Percentiles rank a stretch among this genome's conserved stretches.
These are phyloP conservation scores for Juglanconis oblonga DNA, from an alignment of 2,329 filamentous ascomycete species.

Conservation along the genomic window DNA sequence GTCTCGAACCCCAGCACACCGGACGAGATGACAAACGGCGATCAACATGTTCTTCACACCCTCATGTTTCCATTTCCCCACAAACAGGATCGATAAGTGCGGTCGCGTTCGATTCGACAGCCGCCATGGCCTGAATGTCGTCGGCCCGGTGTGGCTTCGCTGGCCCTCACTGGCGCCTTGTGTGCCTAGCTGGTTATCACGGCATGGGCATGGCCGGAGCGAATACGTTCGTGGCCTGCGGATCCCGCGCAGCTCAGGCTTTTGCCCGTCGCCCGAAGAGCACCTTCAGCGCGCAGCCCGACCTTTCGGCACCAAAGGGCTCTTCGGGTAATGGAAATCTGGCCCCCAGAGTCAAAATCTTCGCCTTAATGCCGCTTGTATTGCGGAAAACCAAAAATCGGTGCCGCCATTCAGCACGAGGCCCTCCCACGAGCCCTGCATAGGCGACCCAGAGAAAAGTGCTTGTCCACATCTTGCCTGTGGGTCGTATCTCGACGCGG, in stretches of 20 bases:
- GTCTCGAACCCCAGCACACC: background rate
- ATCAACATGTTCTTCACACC: background rate
- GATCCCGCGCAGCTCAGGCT: no score
- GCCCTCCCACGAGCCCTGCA: background rate
- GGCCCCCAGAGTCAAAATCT: background rate
- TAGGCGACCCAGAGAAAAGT: conserved; percentile 1
- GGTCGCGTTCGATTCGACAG: background rate
- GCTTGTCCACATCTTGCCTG: background rate
- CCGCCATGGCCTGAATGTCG: conserved; percentile 3
- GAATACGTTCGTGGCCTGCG: no score
- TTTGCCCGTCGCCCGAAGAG: no score
- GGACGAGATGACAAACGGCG: background rate
- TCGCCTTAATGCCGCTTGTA: background rate
- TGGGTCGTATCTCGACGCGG: conserved; percentile 18
- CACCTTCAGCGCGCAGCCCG: no score
- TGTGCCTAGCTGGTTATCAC: background rate
- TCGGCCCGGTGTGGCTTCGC: background rate
- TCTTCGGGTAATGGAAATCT: background rate
- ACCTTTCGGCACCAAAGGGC: no score
- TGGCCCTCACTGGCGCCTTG: background rate
- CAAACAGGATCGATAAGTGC: background rate
- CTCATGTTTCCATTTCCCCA: background rate
- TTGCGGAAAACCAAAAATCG: background rate
- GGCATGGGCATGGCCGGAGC: no score
- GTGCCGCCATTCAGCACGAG: background rate